A percentile compares a stretch with the other conserved stretches of the same genome.
These are phyloP conservation scores for Ceratocystiopsis sp. DNA, from an alignment of 2,329 filamentous ascomycete species.

Conservation along the genomic window DNA sequence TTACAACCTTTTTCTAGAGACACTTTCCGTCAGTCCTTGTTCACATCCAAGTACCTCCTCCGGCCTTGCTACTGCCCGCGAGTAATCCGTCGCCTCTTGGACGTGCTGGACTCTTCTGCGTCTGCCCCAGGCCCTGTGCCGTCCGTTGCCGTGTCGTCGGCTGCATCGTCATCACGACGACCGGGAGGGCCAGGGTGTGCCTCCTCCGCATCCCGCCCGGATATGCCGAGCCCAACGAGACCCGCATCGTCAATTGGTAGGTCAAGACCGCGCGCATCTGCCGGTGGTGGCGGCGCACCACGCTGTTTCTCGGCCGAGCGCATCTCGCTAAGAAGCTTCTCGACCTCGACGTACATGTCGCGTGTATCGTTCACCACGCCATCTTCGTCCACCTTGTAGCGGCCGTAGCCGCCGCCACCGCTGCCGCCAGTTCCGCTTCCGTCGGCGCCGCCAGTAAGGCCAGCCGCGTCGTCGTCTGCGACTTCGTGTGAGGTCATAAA, in stretches of 20 bases:
- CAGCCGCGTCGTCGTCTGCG: conserved; percentile 21
- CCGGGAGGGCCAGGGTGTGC: no score
- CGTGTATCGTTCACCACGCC: conserved; percentile 75
- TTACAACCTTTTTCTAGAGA: no score
- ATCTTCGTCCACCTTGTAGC: conserved; percentile 60
- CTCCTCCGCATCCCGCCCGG: not conserved
- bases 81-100: conserved; percentile 12
- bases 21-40: no score
- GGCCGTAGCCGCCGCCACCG: conserved; percentile 24
- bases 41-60: no score
- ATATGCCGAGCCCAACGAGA: not conserved
- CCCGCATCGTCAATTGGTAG: conserved; percentile 4
- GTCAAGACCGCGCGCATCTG: conserved; percentile 8
- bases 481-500: conserved; percentile 31
- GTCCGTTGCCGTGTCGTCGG: not conserved
- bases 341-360: conserved; percentile 79
- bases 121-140: not conserved
- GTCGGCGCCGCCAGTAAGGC: not conserved
- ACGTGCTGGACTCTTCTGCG: conserved; percentile 8
- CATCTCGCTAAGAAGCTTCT: conserved; percentile 60
- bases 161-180: not conserved
- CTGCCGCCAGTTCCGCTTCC: conserved; percentile 2
- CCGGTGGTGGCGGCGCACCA: conserved; percentile 19
- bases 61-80: conserved; percentile 7
- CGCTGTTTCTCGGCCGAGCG: conserved; percentile 51